Percentiles rank a stretch among this genome's conserved stretches.
Evolutionary conservation across 352 stramenopile genomes (phyloP).

Genomic region (Globisporangium cylindrosporum): DNA sequence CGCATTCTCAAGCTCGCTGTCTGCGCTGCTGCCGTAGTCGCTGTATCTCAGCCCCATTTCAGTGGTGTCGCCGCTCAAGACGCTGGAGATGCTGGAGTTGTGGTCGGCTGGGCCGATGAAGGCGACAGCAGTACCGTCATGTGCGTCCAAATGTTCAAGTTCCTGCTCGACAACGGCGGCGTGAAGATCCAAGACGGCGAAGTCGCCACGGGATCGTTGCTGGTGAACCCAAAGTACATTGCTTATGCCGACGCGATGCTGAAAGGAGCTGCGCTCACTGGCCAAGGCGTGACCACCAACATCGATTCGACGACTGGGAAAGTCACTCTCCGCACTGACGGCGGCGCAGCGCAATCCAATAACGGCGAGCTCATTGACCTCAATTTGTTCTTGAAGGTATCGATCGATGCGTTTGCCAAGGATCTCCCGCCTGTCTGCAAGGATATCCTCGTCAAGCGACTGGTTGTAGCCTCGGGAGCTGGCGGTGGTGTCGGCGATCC

Average conservation of each 20-base stretch:
- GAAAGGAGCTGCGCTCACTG: neutral
- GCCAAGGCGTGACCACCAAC: neutral
- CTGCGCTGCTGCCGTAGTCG: neutral
- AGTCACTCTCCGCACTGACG: slow-evolving; percentile 7
- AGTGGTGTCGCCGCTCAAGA: neutral
- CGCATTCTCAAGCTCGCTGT: neutral
- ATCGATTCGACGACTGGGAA: neutral
- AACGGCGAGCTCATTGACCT: slow-evolving; percentile 7
- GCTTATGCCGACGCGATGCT: neutral
- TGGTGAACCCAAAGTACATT: slow-evolving; percentile 5
- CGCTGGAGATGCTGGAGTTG: neutral
- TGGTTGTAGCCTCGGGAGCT: slow-evolving; percentile 10
- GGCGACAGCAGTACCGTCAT: slow-evolving; percentile 6
- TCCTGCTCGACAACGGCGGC: slow-evolving; percentile 8
- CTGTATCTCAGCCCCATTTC: neutral
- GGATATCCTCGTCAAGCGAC: slow-evolving; percentile 20
- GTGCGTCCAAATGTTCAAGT: slow-evolving; percentile 16
- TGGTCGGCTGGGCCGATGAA: slow-evolving; percentile 11
- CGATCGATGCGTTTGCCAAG: slow-evolving; percentile 12
- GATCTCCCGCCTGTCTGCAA: slow-evolving; percentile 13
- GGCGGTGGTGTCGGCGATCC: slow-evolving; percentile 26
- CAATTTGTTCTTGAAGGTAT: slow-evolving; percentile 9
- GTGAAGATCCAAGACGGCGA: slow-evolving; percentile 11
- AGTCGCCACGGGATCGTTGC: slow-evolving; percentile 2
- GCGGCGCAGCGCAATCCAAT: neutral